Evolutionary conservation across 306 rosid genomes (phyloP).

Genomic region (Dryas drummondii): DNA sequence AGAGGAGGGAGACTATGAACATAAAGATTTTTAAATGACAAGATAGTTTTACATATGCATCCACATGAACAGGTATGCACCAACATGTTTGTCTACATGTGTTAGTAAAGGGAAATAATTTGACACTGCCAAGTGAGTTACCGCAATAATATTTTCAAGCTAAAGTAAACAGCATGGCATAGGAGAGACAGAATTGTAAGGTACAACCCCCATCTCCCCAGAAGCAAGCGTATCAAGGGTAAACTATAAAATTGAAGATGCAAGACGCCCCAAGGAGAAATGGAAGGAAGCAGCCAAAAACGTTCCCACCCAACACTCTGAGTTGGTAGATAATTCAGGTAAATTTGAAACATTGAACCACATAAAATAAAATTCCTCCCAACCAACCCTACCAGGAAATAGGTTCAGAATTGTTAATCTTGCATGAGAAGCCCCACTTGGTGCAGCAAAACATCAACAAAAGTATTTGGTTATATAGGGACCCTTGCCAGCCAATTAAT

Average conservation of each 20-base stretch:
- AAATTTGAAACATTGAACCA: neutral
- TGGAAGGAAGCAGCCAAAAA: neutral
- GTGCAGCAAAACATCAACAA: neutral
- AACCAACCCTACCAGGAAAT: neutral
- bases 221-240: neutral
- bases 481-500: neutral
- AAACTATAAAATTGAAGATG: neutral
- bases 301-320: neutral
- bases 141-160: neutral
- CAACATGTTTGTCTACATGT: neutral
- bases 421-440: neutral
- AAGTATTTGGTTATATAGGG: neutral
- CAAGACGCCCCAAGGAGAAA: neutral
- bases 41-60: conserved; percentile 9
- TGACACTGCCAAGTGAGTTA: neutral
- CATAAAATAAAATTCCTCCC: neutral
- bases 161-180: neutral
- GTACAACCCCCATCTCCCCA: neutral
- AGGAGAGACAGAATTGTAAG: neutral
- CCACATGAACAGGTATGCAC: neutral
- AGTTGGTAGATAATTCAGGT: no score
- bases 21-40: neutral
- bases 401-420: neutral
- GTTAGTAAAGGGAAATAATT: neutral
- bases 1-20: conserved; percentile 5